Evolutionary conservation across 768 basidiomycete species (phyloP), one percentile per base, ranked within the genome.

Genomic region (Suillus paluster): DNA sequence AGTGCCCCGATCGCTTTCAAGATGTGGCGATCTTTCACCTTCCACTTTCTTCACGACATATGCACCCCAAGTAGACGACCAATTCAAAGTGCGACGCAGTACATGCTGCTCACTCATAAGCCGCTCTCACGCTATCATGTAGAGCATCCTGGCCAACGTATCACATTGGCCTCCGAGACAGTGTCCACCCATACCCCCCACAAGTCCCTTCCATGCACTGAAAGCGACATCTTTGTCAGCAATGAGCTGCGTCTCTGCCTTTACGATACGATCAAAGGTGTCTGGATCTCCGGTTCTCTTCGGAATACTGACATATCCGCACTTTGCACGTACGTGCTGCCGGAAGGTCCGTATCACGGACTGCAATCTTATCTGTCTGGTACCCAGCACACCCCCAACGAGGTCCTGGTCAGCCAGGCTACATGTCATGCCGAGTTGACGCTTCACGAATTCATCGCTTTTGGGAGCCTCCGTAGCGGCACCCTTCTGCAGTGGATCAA

Each of bases 401-500:
- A 70, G 21, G 63, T 80, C 55, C 60, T 86, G 19, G 79, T 78
- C 66, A 64, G 69, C n/a, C 84, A 85, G 63, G 65, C 68, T 1
- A 63, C 71, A 9, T 82, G 80, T 57, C 77, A 79, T 1, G 45
- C 61, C 21, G 69, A 76, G 17, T 68, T 84, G 19, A 73, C 62
- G 30, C 58, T 80, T 8, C 81, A 83, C 41, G 81, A 84, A 58
- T 78, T 73, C 39, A 70, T 77, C 33, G 74, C 77, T 0, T 83
- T 80, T 60, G 76, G 75, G 7, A 67, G 70, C 50, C 67, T 84
- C 33, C 78, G 83, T 14, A 73, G 76, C n/a, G 81, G 83, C 5
- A 58, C 69, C 2, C 67, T 64, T 7, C 61, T 84, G 1, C 83
- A 84, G 53, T 83, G 81, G 83, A 65, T 77, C 33, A 84, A 84